Evolutionary conservation across 225 moss, liverwort and hornwort genomes (phyloP).

Genomic region (Marchantia paleacea): DNA sequence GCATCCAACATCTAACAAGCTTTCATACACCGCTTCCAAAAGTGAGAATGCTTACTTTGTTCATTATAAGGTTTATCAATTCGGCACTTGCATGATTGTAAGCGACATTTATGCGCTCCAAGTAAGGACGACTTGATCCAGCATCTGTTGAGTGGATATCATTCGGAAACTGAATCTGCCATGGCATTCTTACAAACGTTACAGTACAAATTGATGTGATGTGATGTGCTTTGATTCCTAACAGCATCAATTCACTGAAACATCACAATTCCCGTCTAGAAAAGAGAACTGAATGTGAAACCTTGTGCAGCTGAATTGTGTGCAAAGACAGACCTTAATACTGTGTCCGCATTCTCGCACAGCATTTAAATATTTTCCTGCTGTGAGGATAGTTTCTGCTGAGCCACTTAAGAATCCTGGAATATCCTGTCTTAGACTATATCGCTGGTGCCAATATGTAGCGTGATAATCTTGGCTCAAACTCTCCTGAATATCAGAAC

Average conservation of each 20-base stretch:
- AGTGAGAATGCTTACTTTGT: constrained; percentile 47
- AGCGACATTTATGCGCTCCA: constrained; percentile 89
- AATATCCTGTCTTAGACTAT: constrained; percentile 80
- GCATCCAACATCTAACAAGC: not conserved
- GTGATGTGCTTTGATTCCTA: not conserved
- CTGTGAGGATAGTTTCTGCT: constrained; percentile 88
- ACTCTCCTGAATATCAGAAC: constrained; percentile 56
- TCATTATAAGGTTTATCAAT: constrained; percentile 74
- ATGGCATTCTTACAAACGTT: not conserved
- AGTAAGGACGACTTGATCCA: constrained; percentile 72
- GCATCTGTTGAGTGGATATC: constrained; percentile 48
- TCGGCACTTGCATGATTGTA: constrained; percentile 94
- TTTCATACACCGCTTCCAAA: not conserved
- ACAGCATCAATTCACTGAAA: too few species aligned
- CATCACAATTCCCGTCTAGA: not conserved
- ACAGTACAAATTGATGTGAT: not conserved
- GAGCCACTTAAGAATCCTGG: constrained; percentile 86
- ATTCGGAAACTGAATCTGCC: constrained; percentile 77
- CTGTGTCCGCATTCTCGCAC: constrained; percentile 89
- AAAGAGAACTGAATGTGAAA: not conserved
- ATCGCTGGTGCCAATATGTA: constrained; percentile 98
- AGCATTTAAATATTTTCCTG: constrained; percentile 96
- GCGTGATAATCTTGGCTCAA: constrained; percentile 94
- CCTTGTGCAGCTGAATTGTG: not conserved
- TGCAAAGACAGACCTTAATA: constrained; percentile 44